Evolutionary conservation across 1,284 basidiomycete genomes (phyloP), one percentile per base, ranked within the genome.

Genomic region (Malassezia restricta): DNA sequence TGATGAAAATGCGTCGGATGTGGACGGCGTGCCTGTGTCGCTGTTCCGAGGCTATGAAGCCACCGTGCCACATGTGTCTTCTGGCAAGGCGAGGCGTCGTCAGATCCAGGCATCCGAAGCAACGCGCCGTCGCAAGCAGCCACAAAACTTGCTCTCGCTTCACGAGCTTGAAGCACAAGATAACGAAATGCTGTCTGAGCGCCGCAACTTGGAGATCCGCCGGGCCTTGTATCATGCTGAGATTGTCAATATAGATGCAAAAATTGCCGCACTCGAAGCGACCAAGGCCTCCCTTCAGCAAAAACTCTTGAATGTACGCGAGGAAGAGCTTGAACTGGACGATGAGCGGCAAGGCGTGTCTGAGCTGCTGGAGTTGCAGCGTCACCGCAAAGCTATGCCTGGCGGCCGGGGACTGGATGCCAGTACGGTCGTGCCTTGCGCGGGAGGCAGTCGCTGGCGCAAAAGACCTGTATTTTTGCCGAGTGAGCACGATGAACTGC

Each of bases 401-500:
- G 70, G 70, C 17, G 66, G 64, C n/a, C 62, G 60, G 2, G 63
- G 59, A 12, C 53, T 64, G 6, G 64, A 62, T n/a, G 63, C 60
- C 41, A 51, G 52, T 3, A 59, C 47, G 11, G 62, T 59, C 6
- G 43, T 57, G 12, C 58, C 62, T 3, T 12, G 11, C 33, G 33
- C 11, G 11, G 57, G 55, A 3, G 32, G 61, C 49, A 63, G 62
- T n/a, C 54, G 68, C 40, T 52, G 65, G 15, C 52, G 59, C 28
- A 62, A 64, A 37, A 66, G 61, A 8, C 91, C 92, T 0, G 86
- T 87, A 7, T 98, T 99, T 78, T 75, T 99, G 54, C 92, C 92
- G 1, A 92, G 88, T 12, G 94, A 98, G 74, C 94, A 99, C 64
- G 89, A 94, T 65, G 89, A 95, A 51, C 78, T 99, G 50, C 94